These are phyloP conservation scores for Eragrostis tef DNA, from an alignment of 202 grass and related monocot species.

Conservation along the genomic window DNA sequence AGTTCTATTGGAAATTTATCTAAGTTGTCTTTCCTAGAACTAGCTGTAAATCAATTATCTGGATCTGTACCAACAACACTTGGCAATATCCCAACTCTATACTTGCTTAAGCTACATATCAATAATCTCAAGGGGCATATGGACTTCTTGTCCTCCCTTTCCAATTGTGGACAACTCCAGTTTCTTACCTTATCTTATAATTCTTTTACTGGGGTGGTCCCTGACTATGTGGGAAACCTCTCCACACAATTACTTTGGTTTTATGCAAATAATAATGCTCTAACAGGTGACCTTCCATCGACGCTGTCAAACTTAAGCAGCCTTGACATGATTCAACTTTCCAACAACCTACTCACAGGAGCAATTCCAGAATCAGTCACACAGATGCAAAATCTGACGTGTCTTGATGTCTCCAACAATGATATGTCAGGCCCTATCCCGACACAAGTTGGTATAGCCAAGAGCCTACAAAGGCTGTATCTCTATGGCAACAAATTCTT, in stretches of 20 bases:
- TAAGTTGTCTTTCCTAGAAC: too few species aligned
- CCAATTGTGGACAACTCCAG: background rate
- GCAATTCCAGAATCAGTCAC: background rate
- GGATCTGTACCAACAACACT: too few species aligned
- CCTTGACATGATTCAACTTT: background rate
- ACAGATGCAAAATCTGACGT: background rate
- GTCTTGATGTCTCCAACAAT: background rate
- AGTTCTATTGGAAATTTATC: too few species aligned
- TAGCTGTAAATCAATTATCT: too few species aligned
- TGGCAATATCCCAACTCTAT: too few species aligned
- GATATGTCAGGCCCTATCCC: background rate
- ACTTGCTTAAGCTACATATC: too few species aligned
- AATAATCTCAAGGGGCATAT: background rate
- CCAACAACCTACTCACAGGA: background rate
- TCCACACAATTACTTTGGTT: background rate
- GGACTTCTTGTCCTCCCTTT: conserved; percentile 1
- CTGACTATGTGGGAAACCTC: background rate
- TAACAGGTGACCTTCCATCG: background rate
- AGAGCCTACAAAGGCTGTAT: background rate
- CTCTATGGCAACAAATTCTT: background rate
- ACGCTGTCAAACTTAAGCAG: conserved; percentile 31
- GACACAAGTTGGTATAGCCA: background rate
- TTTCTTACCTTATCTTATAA: background rate
- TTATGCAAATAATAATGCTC: accelerated
- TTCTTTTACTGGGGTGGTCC: background rate